A percentile compares a stretch with the other conserved stretches of the same genome.
phyloP scores from a whole-genome alignment of 495 filamentous ascomycete genomes.

The Lepidopterella palustris region DNA sequence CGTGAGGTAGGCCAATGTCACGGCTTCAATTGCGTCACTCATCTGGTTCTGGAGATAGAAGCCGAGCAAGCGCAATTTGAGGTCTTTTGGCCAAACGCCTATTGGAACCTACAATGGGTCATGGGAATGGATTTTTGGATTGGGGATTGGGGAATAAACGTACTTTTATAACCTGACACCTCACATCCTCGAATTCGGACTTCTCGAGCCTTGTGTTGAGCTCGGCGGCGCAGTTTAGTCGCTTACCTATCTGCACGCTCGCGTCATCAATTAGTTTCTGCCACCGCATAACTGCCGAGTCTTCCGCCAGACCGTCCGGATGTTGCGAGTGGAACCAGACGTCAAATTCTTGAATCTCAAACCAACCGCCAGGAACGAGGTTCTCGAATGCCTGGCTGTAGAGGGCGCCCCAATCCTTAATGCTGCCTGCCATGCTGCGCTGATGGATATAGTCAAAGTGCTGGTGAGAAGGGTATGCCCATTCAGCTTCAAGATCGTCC shows the following conservation, averaged over 20 bases:
- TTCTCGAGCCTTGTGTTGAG: not conserved
- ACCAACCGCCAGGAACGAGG: not conserved
- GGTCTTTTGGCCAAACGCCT: not conserved
- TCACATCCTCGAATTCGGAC: not conserved
- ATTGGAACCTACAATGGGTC: not conserved
- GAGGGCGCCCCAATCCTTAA: not conserved
- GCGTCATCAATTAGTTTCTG: slow-evolving; percentile 2
- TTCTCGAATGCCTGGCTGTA: not conserved
- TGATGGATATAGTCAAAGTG: slow-evolving; percentile 6
- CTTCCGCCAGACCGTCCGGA: slow-evolving; percentile 10
- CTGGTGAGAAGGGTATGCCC: not conserved
- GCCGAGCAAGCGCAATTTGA: not conserved
- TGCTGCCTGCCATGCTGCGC: not conserved
- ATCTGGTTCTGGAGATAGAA: not conserved
- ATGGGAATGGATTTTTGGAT: not conserved
- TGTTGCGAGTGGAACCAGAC: slow-evolving; percentile 17
- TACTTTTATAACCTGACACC: not conserved
- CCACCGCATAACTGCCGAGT: slow-evolving; percentile 11
- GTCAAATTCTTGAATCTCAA: slow-evolving; percentile 5
- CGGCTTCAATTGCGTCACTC: not conserved
- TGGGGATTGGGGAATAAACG: not conserved
- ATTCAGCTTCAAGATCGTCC: not conserved
- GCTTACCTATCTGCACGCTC: not conserved
- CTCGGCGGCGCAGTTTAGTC: not conserved
- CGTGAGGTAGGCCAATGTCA: not conserved